phyloP scores from a whole-genome alignment of 2,329 filamentous ascomycete species.

The Apiospora marii region DNA sequence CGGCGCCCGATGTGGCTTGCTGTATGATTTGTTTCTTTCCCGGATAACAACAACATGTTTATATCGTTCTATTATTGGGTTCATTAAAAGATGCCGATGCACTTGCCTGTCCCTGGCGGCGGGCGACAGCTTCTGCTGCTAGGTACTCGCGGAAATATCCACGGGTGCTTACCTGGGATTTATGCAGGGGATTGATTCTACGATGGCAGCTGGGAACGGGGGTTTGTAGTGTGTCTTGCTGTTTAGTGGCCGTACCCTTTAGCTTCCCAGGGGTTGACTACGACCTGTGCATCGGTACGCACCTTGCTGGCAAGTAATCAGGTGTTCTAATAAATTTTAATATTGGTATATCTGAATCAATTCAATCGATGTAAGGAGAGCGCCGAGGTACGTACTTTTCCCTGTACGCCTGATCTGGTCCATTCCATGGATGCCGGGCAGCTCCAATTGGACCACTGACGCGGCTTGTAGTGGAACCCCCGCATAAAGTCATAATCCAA shows the following conservation, averaged over 20 bases:
- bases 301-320: background rate
- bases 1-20: background rate
- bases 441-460: background rate
- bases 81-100: background rate
- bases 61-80: background rate
- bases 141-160: background rate
- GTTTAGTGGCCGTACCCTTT: background rate
- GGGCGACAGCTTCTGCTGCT: background rate
- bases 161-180: background rate
- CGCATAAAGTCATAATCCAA: constrained; percentile 1
- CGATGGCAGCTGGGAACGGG: background rate
- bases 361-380: background rate
- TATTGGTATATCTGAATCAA: background rate
- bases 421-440: background rate
- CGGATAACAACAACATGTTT: background rate
- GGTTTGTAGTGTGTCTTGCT: background rate
- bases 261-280: background rate
- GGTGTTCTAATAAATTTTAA: background rate
- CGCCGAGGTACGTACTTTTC: background rate
- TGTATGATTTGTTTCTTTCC: background rate
- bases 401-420: too few species aligned
- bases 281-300: background rate
- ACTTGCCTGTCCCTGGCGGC: background rate
- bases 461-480: constrained; percentile 8
- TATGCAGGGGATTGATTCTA: constrained; percentile 5